Evolutionary conservation across 108 stramenopile species (phyloP).

Genomic region (Cyclotella baltica): DNA sequence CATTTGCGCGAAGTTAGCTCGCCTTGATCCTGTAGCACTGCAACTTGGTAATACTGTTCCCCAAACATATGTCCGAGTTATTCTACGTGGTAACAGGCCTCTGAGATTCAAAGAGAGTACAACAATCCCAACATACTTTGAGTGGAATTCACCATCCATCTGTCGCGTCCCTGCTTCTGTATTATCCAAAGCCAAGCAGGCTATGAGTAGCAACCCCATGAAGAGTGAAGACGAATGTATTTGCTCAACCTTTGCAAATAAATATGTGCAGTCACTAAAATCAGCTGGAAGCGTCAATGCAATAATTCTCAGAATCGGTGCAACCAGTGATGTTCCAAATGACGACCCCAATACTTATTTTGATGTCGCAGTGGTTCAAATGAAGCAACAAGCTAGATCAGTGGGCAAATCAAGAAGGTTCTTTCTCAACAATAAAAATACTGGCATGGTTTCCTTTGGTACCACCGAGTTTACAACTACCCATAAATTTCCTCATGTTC

Average conservation of each 20-base stretch:
- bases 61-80: conserved; percentile 61
- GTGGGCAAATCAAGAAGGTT: conserved; percentile 43
- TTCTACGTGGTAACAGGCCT: conserved; percentile 76
- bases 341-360: conserved; percentile 52
- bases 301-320: conserved; percentile 42
- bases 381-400: conserved; percentile 19
- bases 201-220: conserved; percentile 14
- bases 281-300: conserved; percentile 15
- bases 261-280: conserved; percentile 56
- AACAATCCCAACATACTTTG: conserved; percentile 84
- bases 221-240: conserved; percentile 58
- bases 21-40: conserved; percentile 14
- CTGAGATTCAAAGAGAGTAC: conserved; percentile 84
- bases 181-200: conserved; percentile 39
- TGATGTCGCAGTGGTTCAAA: conserved; percentile 57
- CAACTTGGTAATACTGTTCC: conserved; percentile 15
- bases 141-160: conserved; percentile 78
- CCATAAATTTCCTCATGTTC: conserved; percentile 72
- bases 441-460: neutral
- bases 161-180: conserved; percentile 70
- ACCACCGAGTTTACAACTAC: conserved; percentile 80
- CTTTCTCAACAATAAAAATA: conserved; percentile 26
- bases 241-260: conserved; percentile 62
- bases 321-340: conserved; percentile 3
- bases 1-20: conserved; percentile 38